Base-by-base conservation (phyloP, 352 stramenopile species). In the Phytophthora ramorum region DNA sequence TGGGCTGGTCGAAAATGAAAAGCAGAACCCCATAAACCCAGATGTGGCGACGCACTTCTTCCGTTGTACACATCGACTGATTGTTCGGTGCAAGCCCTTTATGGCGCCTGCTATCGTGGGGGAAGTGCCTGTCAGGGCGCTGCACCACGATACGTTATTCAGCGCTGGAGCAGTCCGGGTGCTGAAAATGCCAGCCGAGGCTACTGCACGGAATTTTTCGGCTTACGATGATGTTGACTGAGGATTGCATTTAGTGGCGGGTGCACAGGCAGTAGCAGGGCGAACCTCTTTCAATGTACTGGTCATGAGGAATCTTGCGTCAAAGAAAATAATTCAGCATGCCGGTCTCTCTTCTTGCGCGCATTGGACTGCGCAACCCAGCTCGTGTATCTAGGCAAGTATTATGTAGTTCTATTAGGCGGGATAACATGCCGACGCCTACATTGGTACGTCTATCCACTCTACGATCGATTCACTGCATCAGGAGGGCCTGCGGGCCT, bases 401-500 rank as follows among this genome's bases (percentile, higher is more conserved):
- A 7, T 7, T 8, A 30, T 30, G 6, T 7, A 30, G 0, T 30
- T 30, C 26, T 30, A 30, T 8, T 30, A 32, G 28, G 3, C 28
- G 28, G 28, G 3, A 32, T 28, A 28, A 28, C 24, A 28, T 28
- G 24, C 24, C 24, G 2, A 28, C 24, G n/a, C n/a, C n/a, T n/a
- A 5, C 24, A 28, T 28, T 5, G 5, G 7, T 37, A 37, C 32
- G 10, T 37, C 32, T 14, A 38, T 19, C 37, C 37, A 20, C 37
- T 13, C 37, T 44, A 44, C 13, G 14, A 20, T 44, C 22, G 37
- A 35, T 12, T 72, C 16, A 76, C 30, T 69, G 32, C 41, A 63
- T 24, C 4, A 84, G 50, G 10, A 76, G 58, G n/a, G 74, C 51
- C 28, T 72, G 70, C 14, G 81, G 70, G 2, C 81, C 78, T 20